phyloP scores from a whole-genome alignment of 768 basidiomycete genomes.

The Phanerochaete carnosa region DNA sequence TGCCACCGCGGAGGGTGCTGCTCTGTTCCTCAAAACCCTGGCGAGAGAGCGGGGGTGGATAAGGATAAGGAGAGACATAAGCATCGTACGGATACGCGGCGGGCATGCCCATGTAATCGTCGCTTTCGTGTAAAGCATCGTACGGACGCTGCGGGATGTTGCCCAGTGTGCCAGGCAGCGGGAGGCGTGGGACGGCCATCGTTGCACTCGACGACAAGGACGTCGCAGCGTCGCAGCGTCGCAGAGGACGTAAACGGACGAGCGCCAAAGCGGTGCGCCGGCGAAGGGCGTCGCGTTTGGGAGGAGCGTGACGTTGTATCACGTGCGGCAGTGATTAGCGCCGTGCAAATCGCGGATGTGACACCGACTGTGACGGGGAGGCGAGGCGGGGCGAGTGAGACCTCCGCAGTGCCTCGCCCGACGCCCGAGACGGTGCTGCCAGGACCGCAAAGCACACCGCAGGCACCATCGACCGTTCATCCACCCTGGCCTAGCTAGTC shows the following conservation, averaged over 20 bases:
- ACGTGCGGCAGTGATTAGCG: not conserved
- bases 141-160: constrained; percentile 5
- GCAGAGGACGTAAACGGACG: not conserved
- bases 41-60: constrained; percentile 21
- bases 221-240: constrained; percentile 7
- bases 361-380: not conserved
- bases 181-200: constrained; percentile 25
- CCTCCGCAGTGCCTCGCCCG: not conserved
- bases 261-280: not conserved
- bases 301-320: not conserved
- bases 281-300: not conserved
- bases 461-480: not conserved
- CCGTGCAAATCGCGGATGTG: not conserved
- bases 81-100: constrained; percentile 21
- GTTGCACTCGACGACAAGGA: constrained; percentile 4
- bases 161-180: constrained; percentile 29
- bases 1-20: constrained; percentile 59
- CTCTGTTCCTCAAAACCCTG: constrained; percentile 35
- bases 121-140: not conserved
- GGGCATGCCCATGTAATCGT: constrained; percentile 13
- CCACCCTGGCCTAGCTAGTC: not conserved
- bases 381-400: too few relatives aligned
- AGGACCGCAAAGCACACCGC: not conserved
- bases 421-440: not conserved
- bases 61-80: constrained; percentile 35